Evolutionary conservation across 345 rosid species (phyloP).

Genomic region (Chamaenerion angustifolium): DNA sequence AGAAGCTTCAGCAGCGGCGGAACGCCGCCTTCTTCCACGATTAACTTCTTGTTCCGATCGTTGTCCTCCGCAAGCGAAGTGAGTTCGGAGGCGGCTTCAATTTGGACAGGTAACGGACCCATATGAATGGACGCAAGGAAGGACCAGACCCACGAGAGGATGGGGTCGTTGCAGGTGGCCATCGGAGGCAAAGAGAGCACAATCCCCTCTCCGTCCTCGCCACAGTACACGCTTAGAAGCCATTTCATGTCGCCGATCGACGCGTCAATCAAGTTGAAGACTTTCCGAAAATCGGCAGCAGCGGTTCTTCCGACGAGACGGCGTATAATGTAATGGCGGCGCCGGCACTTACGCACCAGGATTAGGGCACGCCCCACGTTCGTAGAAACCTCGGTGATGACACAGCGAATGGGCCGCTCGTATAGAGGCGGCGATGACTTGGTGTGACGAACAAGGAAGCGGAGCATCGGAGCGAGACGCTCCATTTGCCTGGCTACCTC

Average conservation of each 20-base stretch:
- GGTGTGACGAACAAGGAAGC: slow-evolving; percentile 37
- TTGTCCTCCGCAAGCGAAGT: slow-evolving; percentile 57
- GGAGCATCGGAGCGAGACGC: slow-evolving; percentile 52
- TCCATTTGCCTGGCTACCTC: slow-evolving; percentile 47
- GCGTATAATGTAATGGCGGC: slow-evolving; percentile 37
- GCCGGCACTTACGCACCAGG: slow-evolving; percentile 64
- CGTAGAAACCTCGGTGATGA: slow-evolving; percentile 40
- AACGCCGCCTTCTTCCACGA: slow-evolving; percentile 79
- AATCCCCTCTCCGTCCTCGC: slow-evolving; percentile 42
- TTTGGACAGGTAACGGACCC: slow-evolving; percentile 41
- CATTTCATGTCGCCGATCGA: slow-evolving; percentile 77
- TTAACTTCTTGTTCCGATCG: slow-evolving; percentile 75
- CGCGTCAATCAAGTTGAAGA: slow-evolving; percentile 43
- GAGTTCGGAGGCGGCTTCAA: slow-evolving; percentile 66
- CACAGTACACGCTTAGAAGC: slow-evolving; percentile 46
- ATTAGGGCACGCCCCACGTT: slow-evolving; percentile 44
- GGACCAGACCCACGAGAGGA: slow-evolving; percentile 88
- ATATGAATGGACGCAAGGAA: slow-evolving; percentile 41
- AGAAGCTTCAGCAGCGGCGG: slow-evolving; percentile 50
- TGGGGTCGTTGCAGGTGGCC: slow-evolving; percentile 67
- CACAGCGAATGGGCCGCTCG: slow-evolving; percentile 74
- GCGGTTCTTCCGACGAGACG: slow-evolving; percentile 50
- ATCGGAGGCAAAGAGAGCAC: slow-evolving; percentile 67
- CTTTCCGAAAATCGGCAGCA: slow-evolving; percentile 67
- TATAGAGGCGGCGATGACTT: slow-evolving; percentile 28